These are phyloP conservation scores for Mucor indicus DNA, from an alignment of 371 early-diverging fungal genomes.

Conservation along the genomic window DNA sequence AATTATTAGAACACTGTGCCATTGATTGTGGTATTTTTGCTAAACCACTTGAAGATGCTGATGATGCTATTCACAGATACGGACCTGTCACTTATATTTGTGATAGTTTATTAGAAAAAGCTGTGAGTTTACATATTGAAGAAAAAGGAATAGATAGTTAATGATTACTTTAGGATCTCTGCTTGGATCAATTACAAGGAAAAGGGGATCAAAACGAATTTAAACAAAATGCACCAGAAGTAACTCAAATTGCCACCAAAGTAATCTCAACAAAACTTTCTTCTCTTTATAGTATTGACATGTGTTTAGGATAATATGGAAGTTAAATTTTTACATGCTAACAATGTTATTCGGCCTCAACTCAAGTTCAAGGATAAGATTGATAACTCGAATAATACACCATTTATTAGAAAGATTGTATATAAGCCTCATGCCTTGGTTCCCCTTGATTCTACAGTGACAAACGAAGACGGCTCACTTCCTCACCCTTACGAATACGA, in stretches of 20 bases:
- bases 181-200: conserved; percentile 56
- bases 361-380: conserved; percentile 79
- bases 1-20: conserved; percentile 50
- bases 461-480: conserved; percentile 20
- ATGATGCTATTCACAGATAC: conserved; percentile 73
- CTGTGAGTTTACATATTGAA: conserved; percentile 46
- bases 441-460: conserved; percentile 56
- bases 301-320: conserved; percentile 36
- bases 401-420: conserved; percentile 76
- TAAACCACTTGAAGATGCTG: conserved; percentile 47
- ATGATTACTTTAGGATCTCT: conserved; percentile 32
- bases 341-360: conserved; percentile 84
- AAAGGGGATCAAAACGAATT: conserved; percentile 33
- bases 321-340: conserved; percentile 67
- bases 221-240: conserved; percentile 52
- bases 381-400: conserved; percentile 76
- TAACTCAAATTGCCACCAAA: conserved; percentile 53
- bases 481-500: conserved; percentile 94
- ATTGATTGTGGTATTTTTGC: conserved; percentile 24
- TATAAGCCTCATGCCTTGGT: conserved; percentile 80
- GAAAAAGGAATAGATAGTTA: too few species aligned
- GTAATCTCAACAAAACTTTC: conserved; percentile 2
- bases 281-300: not conserved
- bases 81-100: conserved; percentile 70
- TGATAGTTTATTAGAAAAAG: conserved; percentile 80